A percentile compares a stretch with the other conserved stretches of the same genome.
Conservation (phyloP, 495 filamentous ascomycete species). For the Poronia punctata region DNA sequence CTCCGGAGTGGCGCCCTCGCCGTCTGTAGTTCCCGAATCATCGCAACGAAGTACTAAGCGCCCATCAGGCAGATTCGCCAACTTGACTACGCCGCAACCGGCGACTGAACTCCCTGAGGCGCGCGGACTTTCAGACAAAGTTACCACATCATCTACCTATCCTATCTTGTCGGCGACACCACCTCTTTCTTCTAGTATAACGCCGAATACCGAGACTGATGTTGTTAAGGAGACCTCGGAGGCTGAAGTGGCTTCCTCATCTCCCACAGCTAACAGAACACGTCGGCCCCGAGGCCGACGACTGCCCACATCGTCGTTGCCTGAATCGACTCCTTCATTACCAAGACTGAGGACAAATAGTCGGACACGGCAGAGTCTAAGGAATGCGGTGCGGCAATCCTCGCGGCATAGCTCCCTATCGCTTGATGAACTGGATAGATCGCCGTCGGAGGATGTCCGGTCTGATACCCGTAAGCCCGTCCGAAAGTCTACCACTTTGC, state of each 20-base stretch:
- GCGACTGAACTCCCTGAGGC: slow-evolving; percentile 1
- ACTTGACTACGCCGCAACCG: slow-evolving; percentile 14
- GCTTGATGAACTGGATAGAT: slow-evolving; percentile 33
- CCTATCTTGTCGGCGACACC: slow-evolving; percentile 32
- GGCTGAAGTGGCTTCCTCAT: slow-evolving; percentile 18
- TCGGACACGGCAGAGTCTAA: slow-evolving; percentile 14
- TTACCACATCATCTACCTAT: slow-evolving; percentile 22
- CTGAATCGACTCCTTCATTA: slow-evolving; percentile 12
- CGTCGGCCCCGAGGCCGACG: slow-evolving; percentile 24
- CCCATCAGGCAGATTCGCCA: slow-evolving; percentile 8
- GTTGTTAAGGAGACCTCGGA: slow-evolving; percentile 1
- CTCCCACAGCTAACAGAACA: slow-evolving; percentile 21
- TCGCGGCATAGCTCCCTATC: slow-evolving; percentile 28
- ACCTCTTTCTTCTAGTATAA: slow-evolving; percentile 20
- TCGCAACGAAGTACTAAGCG: slow-evolving; percentile 12
- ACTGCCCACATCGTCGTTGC: slow-evolving; percentile 9
- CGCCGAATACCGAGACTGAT: slow-evolving; percentile 18
- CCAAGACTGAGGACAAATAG: slow-evolving; percentile 19
- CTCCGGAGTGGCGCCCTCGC: slow-evolving; percentile 8
- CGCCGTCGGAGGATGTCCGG: slow-evolving; percentile 12
- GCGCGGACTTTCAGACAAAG: slow-evolving; percentile 10
- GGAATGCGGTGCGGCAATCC: slow-evolving; percentile 7
- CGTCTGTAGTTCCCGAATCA: slow-evolving; percentile 18
- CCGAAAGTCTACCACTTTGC: slow-evolving; percentile 13
- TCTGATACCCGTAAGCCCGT: slow-evolving; percentile 10